Base-by-base conservation (phyloP, 2,329 filamentous ascomycete species). In the Diaporthe helianthi region DNA sequence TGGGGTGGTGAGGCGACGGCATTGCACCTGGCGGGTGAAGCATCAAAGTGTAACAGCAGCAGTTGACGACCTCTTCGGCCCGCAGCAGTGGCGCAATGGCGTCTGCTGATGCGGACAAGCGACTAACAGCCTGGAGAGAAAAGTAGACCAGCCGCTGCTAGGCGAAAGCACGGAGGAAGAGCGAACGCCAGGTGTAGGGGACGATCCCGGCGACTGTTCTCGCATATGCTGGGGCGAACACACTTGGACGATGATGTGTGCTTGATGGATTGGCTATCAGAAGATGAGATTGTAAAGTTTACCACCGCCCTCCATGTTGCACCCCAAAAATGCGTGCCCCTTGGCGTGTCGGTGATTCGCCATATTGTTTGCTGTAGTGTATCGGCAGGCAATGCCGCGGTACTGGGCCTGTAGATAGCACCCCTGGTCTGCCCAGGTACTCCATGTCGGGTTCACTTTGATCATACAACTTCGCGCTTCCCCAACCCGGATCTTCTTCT, bases 341-440 rank as follows among this genome's bases (percentile, higher is more conserved):
- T 29, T 15, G 44, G 22, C 29, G 31, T 51, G 29, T 36, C 38
- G 46, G n/a, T 64, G 60, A 64, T 64, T 64, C 60, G 60, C 60
- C 38, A 46, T 60, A 26, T 46, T 38, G 38, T 46, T 17, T 58
- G 36, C 4, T 38, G 36, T 38, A 38, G 1, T 38, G 36, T 38
- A 38, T 33, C 52, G 52, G 64, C 64, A 67, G 52, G 52, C 52
- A 58, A 53, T 67, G 31, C 52, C 52, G 41, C 52, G 52, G 46
- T 54, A 47, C 36, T 65, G 63, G 63, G 36, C 54, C 38, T 17
- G 26, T 17, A 19, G 58, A 19, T 17, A 19, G 58, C 58, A 49
- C 13, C 58, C 44, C 55, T 46, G 58, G 24, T 29, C 36, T 29
- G 24, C 31, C 13, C 8, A 10, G 12, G 64, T 22, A 26, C 36